Conservation (phyloP, 208 protist genomes). For the Acanthamoeba healyi region DNA sequence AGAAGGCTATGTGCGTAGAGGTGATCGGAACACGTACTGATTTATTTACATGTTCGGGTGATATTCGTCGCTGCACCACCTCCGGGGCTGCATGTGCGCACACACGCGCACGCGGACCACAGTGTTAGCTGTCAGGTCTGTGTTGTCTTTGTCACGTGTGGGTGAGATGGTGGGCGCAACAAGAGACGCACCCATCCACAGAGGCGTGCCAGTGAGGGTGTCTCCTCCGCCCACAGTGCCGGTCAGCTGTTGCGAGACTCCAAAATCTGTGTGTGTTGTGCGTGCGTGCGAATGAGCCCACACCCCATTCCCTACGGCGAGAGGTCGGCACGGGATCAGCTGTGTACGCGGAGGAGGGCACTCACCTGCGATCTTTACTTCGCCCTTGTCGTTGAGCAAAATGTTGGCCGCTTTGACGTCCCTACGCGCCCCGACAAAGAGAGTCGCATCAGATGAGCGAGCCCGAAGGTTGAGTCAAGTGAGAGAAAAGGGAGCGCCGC, state of each 20-base stretch:
- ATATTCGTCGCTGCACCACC: constrained; percentile 36
- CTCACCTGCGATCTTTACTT: constrained; percentile 26
- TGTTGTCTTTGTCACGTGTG: too few relatives aligned
- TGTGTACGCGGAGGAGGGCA: neutral
- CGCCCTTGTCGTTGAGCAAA: constrained; percentile 40
- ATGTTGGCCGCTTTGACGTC: constrained; percentile 71
- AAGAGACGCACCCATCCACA: constrained; percentile 68
- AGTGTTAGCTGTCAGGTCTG: too few relatives aligned
- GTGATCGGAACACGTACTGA: neutral
- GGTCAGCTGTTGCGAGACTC: constrained; percentile 52
- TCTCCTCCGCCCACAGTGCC: constrained; percentile 46
- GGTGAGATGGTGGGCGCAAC: too few relatives aligned
- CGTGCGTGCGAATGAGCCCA: neutral
- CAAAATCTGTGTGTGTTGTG: constrained; percentile 42
- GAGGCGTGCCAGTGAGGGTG: constrained; percentile 47
- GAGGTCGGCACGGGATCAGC: neutral
- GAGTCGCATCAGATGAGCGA: too few relatives aligned
- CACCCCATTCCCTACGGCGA: neutral
- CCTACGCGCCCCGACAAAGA: neutral
- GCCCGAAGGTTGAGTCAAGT: too few relatives aligned
- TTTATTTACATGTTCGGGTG: constrained; percentile 21
- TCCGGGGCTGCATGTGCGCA: neutral
- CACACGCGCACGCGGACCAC: neutral
- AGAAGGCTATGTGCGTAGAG: too few relatives aligned
- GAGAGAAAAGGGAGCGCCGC: neutral